Conservation (phyloP, 2,329 filamentous ascomycete species). For the Botrytis tulipae region DNA sequence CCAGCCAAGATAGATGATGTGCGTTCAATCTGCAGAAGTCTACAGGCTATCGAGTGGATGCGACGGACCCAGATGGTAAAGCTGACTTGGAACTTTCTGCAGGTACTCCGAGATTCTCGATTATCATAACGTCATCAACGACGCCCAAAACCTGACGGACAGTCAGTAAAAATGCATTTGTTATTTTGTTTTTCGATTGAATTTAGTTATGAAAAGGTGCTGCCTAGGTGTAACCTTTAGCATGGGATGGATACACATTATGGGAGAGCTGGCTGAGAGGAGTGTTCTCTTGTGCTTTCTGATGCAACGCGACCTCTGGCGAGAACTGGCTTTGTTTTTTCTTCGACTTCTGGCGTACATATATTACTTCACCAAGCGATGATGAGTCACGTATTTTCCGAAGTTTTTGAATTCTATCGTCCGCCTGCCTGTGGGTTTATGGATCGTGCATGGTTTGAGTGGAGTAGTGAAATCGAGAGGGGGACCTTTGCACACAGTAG, state of each 20-base stretch:
- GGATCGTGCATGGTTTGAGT: constrained; percentile 7
- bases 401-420: background rate
- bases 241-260: constrained; percentile 22
- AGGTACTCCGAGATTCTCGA: constrained; percentile 99
- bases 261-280: constrained; percentile 15
- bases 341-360: constrained; percentile 20
- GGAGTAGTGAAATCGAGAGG: constrained; percentile 1
- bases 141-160: constrained; percentile 30
- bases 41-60: constrained; percentile 6
- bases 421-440: background rate
- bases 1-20: constrained; percentile 24
- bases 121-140: constrained; percentile 88
- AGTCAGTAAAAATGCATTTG: constrained; percentile 22
- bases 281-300: constrained; percentile 18
- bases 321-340: constrained; percentile 10
- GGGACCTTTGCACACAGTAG: constrained; percentile 4
- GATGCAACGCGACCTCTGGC: constrained; percentile 15
- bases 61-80: constrained; percentile 29
- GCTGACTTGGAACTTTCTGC: constrained; percentile 38
- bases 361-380: constrained; percentile 9
- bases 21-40: constrained; percentile 14
- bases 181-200: constrained; percentile 15
- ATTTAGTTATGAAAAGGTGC: constrained; percentile 7
- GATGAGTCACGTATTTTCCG: constrained; percentile 4
- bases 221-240: constrained; percentile 10